Base-by-base conservation (phyloP, 1,284 basidiomycete species). In the Caloboletus inedulis region DNA sequence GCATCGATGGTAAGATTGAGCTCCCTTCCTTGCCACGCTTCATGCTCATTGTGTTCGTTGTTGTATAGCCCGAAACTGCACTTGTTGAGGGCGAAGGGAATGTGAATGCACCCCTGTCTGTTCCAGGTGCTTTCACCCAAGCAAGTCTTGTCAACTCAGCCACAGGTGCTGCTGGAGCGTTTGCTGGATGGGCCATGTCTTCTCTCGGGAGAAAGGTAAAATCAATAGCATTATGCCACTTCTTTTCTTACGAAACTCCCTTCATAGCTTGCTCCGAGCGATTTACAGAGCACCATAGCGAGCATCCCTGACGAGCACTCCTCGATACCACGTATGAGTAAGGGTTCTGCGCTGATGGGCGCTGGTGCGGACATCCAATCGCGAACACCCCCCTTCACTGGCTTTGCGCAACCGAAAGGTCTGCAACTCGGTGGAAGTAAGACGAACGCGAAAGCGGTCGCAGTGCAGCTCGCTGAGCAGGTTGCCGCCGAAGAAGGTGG, bases 101-200 rank as follows among this genome's bases (percentile, higher is more conserved):
- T 36, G 56, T 54, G 50, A 64, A 63, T 57, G 54, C 54, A 52
- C 46, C 68, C 7, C 58, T 68, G 21, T 62, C 73, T 40, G 60
- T 73, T 43, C 57, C 77, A 41, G 74, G 69, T 10, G 59, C 64
- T 8, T 64, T 69, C 43, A 57, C 75, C 9, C 77, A 80, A 64
- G 75, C 77, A 4, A 83, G 80, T 2, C 72, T 95, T 2, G 91
- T 92, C 13, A 91, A 86, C 60, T 87, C 85, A 16, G 92, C 94
- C 0, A 85, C 93, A 0, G 94, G 92, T 0, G 93, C 93, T 1
- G 94, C 94, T 16, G 88, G 91, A 13, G 89, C 87, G 14, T 74
- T 98, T 7, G 94, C 94, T 10, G 91, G 93, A 7, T 97, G 94
- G 95, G 94, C 95, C 0, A 92, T 96, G 53, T 88, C 91, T 5